phyloP scores from a whole-genome alignment of 768 basidiomycete species.

The Tylopilus plumbeoviolaceoides region DNA sequence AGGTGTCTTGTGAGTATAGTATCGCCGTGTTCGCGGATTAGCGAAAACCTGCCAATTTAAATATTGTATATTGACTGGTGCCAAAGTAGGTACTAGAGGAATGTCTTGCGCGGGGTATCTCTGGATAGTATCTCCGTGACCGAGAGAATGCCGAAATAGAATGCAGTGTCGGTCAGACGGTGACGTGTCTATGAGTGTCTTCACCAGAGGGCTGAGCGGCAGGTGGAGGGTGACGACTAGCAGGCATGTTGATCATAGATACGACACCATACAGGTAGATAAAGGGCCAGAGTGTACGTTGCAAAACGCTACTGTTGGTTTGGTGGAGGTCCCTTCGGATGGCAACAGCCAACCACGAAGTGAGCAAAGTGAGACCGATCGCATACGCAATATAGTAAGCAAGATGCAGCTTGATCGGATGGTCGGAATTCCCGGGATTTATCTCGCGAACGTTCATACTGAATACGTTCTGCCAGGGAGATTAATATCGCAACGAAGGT shows the following conservation, averaged over 20 bases:
- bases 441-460: slow-evolving; percentile 32
- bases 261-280: slow-evolving; percentile 10
- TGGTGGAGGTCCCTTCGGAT: slow-evolving; percentile 35
- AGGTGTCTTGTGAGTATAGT: too few species aligned
- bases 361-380: slow-evolving; percentile 46
- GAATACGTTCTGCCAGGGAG: slow-evolving; percentile 28
- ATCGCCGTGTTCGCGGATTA: too few species aligned
- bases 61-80: too few species aligned
- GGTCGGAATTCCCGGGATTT: background rate
- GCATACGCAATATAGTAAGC: slow-evolving; percentile 39
- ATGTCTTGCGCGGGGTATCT: too few species aligned
- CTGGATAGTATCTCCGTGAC: background rate
- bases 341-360: slow-evolving; percentile 54
- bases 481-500: slow-evolving; percentile 5
- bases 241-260: background rate
- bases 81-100: too few species aligned
- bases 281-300: slow-evolving; percentile 21
- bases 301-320: background rate
- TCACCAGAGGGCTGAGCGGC: background rate
- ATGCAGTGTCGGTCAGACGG: background rate
- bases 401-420: slow-evolving; percentile 31
- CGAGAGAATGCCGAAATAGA: background rate
- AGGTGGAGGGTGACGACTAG: background rate
- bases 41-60: too few species aligned
- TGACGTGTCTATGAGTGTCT: background rate